Conservation (phyloP, 192 early-diverging fungal species). For the Umbelopsis ramanniana region DNA sequence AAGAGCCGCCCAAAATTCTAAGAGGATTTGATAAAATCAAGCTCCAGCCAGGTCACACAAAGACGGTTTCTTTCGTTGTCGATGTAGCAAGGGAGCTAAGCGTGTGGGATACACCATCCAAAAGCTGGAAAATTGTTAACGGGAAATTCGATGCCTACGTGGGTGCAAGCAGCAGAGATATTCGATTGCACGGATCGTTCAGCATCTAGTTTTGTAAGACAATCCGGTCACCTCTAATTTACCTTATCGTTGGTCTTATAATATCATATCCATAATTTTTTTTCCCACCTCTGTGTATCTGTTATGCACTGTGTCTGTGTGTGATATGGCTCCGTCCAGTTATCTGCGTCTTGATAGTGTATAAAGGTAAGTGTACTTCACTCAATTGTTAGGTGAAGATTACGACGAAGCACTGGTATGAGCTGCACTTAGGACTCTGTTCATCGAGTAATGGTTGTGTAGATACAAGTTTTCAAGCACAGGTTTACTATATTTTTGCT, state of each 20-base stretch:
- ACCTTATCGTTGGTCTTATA: too few species aligned
- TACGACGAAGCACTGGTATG: too few species aligned
- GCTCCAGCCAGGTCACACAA: constrained; percentile 5
- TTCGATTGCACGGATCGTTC: constrained; percentile 22
- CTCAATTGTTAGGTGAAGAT: too few species aligned
- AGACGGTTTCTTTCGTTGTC: constrained; percentile 46
- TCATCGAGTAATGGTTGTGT: too few species aligned
- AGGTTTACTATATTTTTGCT: neutral
- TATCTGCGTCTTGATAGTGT: too few species aligned
- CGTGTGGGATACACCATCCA: constrained; percentile 41
- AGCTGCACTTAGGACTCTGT: too few species aligned
- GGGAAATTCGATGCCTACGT: constrained; percentile 54
- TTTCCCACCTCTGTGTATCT: too few species aligned
- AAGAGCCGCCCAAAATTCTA: constrained; percentile 42
- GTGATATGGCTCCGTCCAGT: too few species aligned
- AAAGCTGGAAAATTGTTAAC: constrained; percentile 47
- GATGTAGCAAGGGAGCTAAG: constrained; percentile 47
- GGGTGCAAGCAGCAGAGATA: constrained; percentile 59
- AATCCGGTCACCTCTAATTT: neutral
- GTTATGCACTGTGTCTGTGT: too few species aligned
- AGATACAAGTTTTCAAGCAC: neutral
- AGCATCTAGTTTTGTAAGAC: neutral
- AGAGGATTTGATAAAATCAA: constrained; percentile 41
- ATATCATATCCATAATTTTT: too few species aligned
- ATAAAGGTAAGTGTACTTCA: too few species aligned